Base-by-base conservation (phyloP, 306 rosid species). In the Aeschynomene evenia region DNA sequence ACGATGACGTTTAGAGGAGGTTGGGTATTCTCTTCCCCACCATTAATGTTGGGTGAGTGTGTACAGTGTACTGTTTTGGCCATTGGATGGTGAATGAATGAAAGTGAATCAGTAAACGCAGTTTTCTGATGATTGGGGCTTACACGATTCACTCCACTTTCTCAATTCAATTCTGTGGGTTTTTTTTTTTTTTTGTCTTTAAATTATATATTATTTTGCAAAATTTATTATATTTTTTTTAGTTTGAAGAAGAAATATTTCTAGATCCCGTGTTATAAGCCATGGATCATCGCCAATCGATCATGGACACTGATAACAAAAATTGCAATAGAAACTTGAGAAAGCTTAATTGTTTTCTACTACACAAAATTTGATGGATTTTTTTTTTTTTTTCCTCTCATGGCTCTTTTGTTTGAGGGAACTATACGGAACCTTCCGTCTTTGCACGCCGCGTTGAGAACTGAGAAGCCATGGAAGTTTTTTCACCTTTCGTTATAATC, bases 391-490 rank as follows among this genome's bases (percentile, higher is more conserved):
- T 20, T 1, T 5, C 37, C 9, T 11, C 11, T 40, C 15, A 2
- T 40, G 15, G 1, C 7, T 2, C 12, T 51, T 62, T 49, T 1
- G 43, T 23, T 50, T 43, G 62, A 14, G 26, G 22, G n/a, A n/a
- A n/a, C n/a, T n/a, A n/a, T n/a, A 70, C n/a, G 23, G 19, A 70
- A 18, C 48, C 58, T 43, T 9, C 14, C 36, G 14, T 2, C 14
- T 58, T 9, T 24, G 60, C 60, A 23, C 10, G 22, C 3, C 22
- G 3, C 15, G 6, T 13, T 9, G 37, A 8, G 78, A 73, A 73
- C 12, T 9, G 37, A 8, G 78, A 73, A 73, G 71, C 65, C 78
- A 52, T 63, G 64, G 36, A 52, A 64, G 6, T 50, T 48, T 61
- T 23, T 52, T 18, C 45, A 22, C 23, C 54, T 7, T 52, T 52